Percentiles rank a stretch among this genome's conserved stretches.
These are phyloP conservation scores for Fusarium tupiense DNA, from an alignment of 2,329 filamentous ascomycete species.

Conservation along the genomic window DNA sequence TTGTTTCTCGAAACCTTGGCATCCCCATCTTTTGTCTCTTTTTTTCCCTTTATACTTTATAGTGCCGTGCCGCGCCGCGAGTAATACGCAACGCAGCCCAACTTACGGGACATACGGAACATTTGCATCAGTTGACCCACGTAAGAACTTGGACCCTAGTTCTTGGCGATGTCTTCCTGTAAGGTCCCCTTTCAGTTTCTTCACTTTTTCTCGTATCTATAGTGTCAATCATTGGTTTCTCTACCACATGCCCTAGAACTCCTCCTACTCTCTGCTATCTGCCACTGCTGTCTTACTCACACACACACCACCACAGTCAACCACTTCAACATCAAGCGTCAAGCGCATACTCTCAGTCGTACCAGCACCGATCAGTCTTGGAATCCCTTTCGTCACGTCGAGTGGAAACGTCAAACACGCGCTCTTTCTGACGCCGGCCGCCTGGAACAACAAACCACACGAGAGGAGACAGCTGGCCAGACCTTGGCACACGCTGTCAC, in stretches of 20 bases:
- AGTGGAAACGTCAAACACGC: constrained; percentile 46
- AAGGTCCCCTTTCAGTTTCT: constrained; percentile 27
- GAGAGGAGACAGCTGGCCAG: constrained; percentile 38
- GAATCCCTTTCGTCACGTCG: constrained; percentile 58
- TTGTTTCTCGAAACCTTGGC: constrained; percentile 24
- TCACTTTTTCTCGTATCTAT: background rate
- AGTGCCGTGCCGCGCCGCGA: constrained; percentile 17
- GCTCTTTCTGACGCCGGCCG: constrained; percentile 43
- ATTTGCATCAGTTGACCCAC: constrained; percentile 9
- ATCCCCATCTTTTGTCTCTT: background rate
- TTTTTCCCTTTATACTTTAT: constrained; percentile 5
- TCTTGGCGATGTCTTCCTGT: constrained; percentile 39
- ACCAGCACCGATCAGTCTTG: constrained; percentile 51
- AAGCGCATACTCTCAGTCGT: constrained; percentile 56
- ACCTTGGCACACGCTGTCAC: constrained; percentile 50
- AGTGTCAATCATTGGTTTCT: background rate
- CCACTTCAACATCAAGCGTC: constrained; percentile 55
- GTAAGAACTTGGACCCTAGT: constrained; percentile 18
- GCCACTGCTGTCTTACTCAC: background rate
- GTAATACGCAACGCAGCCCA: constrained; percentile 6
- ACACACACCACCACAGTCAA: constrained; percentile 52
- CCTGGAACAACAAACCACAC: constrained; percentile 46
- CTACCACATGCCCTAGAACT: background rate
- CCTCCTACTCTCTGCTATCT: background rate
- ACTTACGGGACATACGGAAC: background rate